Evolutionary conservation across 768 basidiomycete species (phyloP).

Genomic region (Phanerochaete carnosa): DNA sequence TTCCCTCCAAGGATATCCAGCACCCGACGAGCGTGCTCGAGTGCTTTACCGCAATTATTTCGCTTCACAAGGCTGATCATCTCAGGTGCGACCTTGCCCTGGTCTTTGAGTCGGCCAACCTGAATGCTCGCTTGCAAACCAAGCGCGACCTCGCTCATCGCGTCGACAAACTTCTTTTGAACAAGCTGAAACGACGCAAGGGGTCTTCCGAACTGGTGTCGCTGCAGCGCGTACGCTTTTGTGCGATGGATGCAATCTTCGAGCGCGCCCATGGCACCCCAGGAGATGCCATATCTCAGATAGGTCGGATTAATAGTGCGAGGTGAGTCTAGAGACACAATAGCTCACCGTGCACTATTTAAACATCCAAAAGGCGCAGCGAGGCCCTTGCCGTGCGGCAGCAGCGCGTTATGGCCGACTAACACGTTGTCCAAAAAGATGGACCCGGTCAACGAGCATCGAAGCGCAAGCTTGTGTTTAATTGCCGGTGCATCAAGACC

Average conservation of each 20-base stretch:
- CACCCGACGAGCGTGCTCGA: slow-evolving; percentile 75
- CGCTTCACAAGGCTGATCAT: slow-evolving; percentile 95
- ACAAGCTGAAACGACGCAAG: slow-evolving; percentile 96
- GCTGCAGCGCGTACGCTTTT: slow-evolving; percentile 81
- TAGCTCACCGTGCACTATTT: slow-evolving; percentile 71
- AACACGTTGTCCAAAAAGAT: slow-evolving; percentile 90
- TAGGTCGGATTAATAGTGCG: slow-evolving; percentile 2
- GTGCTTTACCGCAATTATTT: slow-evolving; percentile 93
- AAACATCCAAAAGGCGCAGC: slow-evolving; percentile 88
- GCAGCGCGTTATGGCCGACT: slow-evolving; percentile 69
- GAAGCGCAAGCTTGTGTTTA: slow-evolving; percentile 90
- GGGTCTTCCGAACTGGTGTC: slow-evolving; percentile 86
- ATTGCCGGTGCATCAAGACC: slow-evolving; percentile 85
- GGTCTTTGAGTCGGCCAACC: slow-evolving; percentile 82
- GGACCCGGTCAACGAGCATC: slow-evolving; percentile 80
- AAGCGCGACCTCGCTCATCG: slow-evolving; percentile 80
- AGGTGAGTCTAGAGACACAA: background rate
- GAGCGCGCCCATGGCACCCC: slow-evolving; percentile 94
- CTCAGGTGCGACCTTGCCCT: slow-evolving; percentile 69
- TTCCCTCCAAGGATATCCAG: slow-evolving; percentile 95
- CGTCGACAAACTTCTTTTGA: slow-evolving; percentile 95
- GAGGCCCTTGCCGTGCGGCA: slow-evolving; percentile 77
- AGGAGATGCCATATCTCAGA: slow-evolving; percentile 78
- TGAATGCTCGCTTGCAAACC: slow-evolving; percentile 75
- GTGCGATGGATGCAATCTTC: slow-evolving; percentile 85